phyloP scores from a whole-genome alignment of 805 yeast genomes.

The Ogataea neopini region DNA sequence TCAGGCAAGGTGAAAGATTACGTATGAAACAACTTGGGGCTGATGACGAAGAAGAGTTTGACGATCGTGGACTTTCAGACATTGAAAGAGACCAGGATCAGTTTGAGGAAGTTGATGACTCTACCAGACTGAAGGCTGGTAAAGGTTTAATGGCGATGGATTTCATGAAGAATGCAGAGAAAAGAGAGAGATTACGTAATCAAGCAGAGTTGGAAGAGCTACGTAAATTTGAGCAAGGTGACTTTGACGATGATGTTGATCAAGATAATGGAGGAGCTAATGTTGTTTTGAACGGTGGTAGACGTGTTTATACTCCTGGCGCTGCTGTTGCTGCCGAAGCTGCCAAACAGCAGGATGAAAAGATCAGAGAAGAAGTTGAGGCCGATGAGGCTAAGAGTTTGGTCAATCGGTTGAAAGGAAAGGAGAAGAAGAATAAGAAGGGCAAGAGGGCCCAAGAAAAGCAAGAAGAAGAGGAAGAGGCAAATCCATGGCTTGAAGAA shows the following conservation, averaged over 20 bases:
- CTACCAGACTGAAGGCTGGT: slow-evolving; percentile 51
- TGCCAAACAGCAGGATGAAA: slow-evolving; percentile 38
- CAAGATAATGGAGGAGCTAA: slow-evolving; percentile 46
- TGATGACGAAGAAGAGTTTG: slow-evolving; percentile 45
- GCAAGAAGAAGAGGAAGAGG: slow-evolving; percentile 28
- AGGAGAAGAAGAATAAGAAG: slow-evolving; percentile 15
- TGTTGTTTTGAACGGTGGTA: slow-evolving; percentile 64
- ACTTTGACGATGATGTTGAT: slow-evolving; percentile 40
- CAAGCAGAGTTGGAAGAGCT: slow-evolving; percentile 51
- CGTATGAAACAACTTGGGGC: slow-evolving; percentile 71
- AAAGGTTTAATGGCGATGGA: slow-evolving; percentile 95
- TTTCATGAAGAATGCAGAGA: slow-evolving; percentile 90
- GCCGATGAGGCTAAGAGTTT: slow-evolving; percentile 53
- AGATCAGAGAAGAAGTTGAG: slow-evolving; percentile 45
- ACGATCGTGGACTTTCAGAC: slow-evolving; percentile 49
- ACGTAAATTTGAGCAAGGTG: slow-evolving; percentile 45
- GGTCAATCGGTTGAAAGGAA: slow-evolving; percentile 37
- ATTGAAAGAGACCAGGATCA: slow-evolving; percentile 47
- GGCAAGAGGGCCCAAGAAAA: slow-evolving; percentile 7
- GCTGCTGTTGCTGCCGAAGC: slow-evolving; percentile 42
- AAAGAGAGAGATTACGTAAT: slow-evolving; percentile 61
- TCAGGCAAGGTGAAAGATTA: slow-evolving; percentile 79
- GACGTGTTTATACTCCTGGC: slow-evolving; percentile 76
- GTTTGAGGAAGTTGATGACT: slow-evolving; percentile 37
- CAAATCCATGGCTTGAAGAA: slow-evolving; percentile 53